Conservation (phyloP, 2,329 filamentous ascomycete species). For the Gliomastix tumulicola region DNA sequence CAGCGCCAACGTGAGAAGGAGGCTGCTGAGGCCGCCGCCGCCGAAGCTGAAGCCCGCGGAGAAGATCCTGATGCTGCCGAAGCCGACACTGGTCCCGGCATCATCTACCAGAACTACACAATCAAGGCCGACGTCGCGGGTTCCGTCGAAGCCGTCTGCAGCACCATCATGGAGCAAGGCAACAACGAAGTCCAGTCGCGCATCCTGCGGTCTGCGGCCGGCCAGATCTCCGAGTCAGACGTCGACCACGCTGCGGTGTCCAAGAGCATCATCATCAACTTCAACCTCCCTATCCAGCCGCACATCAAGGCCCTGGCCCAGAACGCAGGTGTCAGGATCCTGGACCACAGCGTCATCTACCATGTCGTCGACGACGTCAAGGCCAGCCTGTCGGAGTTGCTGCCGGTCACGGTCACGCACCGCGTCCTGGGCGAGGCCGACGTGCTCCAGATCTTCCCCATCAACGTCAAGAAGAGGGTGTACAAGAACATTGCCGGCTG, state of each 20-base stretch:
- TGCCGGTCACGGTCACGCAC: conserved; percentile 59
- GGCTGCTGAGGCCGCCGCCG: conserved; percentile 26
- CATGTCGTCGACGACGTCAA: conserved; percentile 68
- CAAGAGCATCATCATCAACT: conserved; percentile 72
- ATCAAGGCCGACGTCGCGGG: conserved; percentile 91
- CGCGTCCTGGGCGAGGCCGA: conserved; percentile 85
- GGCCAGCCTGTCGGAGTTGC: conserved; percentile 57
- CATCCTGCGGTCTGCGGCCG: conserved; percentile 71
- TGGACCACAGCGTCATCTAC: conserved; percentile 86
- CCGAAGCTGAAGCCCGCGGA: conserved; percentile 24
- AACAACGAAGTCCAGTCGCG: conserved; percentile 76
- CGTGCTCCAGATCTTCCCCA: conserved; percentile 74
- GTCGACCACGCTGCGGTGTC: conserved; percentile 80
- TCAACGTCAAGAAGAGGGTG: conserved; percentile 66
- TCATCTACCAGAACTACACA: conserved; percentile 66
- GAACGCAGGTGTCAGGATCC: conserved; percentile 63
- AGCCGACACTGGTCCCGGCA: conserved; percentile 22
- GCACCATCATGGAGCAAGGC: conserved; percentile 69
- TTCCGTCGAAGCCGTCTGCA: conserved; percentile 83
- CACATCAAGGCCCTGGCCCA: conserved; percentile 66
- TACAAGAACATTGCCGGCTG: conserved; percentile 79
- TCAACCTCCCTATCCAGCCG: conserved; percentile 67
- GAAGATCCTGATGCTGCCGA: conserved; percentile 28
- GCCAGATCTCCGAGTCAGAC: conserved; percentile 76
- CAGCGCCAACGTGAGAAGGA: conserved; percentile 51